phyloP scores from a whole-genome alignment of 129 eudicot genomes.

The Heracleum sosnowskyi region DNA sequence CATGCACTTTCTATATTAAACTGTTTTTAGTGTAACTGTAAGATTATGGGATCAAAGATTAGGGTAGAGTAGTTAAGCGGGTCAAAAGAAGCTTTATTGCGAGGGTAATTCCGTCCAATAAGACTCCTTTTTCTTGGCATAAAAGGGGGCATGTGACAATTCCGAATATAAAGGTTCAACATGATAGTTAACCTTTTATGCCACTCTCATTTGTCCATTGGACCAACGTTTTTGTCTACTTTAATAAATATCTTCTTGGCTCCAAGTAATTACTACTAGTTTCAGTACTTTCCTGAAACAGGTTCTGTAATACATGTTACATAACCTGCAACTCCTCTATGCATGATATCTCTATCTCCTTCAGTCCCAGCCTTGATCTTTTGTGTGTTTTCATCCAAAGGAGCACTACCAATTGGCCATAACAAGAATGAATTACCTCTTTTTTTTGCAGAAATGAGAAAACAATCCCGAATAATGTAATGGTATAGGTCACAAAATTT shows the following conservation, averaged over 20 bases:
- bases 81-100: background rate
- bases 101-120: background rate
- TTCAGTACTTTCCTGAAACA: background rate
- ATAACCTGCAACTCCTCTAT: background rate
- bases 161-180: background rate
- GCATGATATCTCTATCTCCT: no score
- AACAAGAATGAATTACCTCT: background rate
- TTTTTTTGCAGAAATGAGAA: no score
- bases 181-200: background rate
- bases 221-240: background rate
- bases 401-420: no score
- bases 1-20: background rate
- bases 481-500: no score
- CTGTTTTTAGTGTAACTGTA: background rate
- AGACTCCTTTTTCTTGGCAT: background rate
- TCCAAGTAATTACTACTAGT: background rate
- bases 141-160: background rate
- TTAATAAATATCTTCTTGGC: background rate
- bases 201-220: slow-evolving; percentile 3
- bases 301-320: background rate
- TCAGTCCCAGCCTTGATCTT: no score
- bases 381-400: no score
- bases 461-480: no score
- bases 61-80: background rate
- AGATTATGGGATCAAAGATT: background rate